Evolutionary conservation across 306 rosid genomes (phyloP), one percentile per base, ranked within the genome.

Genomic region (Vachellia collinsii): DNA sequence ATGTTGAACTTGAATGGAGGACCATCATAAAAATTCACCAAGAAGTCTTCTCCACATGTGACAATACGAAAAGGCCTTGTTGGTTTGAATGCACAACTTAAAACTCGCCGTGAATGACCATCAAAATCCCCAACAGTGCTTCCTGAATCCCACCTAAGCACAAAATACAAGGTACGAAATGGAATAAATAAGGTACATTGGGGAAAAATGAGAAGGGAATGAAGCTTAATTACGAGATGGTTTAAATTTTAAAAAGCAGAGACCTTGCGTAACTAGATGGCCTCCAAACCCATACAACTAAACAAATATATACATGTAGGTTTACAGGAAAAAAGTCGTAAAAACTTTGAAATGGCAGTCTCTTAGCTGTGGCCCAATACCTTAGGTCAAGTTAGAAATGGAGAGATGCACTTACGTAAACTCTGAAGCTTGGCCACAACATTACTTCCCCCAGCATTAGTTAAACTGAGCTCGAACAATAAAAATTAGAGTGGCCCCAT

Each of bases 101-200:
- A 78, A 53, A 93, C 98, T 48, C 97, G 90, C 67, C 90, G 89
- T 38, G 99, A 95, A 79, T 95, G 99, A 64, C 99, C 99, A 88
- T 95, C 99, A 77, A 95, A 95, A 68, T 95, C 99, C 54, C 99
- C 98, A 8, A 95, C 97, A n/a, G 94, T 93, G 5, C 94, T 85
- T 36, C 98, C 98, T 0, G 98, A 89, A 85, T 95, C 99, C 98
- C 99, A 95, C 97, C 99, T 95, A 72, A 67, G 72, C 44, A 11
- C 77, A 77, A 69, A 69, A 80, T 38, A 56, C 1, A 70, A 74
- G 1, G 54, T 1, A 63, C 63, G 1, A 34, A 81, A 78, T 58
- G 48, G 53, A 19, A 68, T 19, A 77, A 77, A 39, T 44, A 22
- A 39, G 37, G 20, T 48, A 37, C 58, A n/a, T 41, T 66, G 37